A percentile compares a stretch with the other conserved stretches of the same genome.
These are phyloP conservation scores for Ampelomyces quisqualis DNA, from an alignment of 2,329 filamentous ascomycete species.

Conservation along the genomic window DNA sequence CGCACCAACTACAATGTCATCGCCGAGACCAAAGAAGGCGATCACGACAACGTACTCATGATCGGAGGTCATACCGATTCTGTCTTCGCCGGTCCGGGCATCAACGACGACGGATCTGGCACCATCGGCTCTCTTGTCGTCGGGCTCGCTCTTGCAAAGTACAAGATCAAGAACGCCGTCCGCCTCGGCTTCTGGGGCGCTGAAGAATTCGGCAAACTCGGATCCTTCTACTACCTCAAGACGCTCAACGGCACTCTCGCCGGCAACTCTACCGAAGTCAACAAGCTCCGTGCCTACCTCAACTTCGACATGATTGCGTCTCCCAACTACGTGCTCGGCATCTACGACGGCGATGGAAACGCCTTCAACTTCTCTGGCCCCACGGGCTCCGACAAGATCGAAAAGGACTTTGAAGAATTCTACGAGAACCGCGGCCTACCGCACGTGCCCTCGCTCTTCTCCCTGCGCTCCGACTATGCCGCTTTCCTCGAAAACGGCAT, in stretches of 20 bases:
- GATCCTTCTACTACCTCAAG: conserved; percentile 43
- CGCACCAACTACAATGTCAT: conserved; percentile 48
- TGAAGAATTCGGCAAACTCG: conserved; percentile 46
- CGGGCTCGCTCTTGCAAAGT: conserved; percentile 44
- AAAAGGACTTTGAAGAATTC: conserved; percentile 40
- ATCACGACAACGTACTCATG: conserved; percentile 45
- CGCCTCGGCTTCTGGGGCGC: conserved; percentile 46
- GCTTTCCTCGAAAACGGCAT: conserved; percentile 46
- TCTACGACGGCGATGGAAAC: conserved; percentile 44
- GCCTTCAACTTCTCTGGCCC: conserved; percentile 44
- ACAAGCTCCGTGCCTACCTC: conserved; percentile 45
- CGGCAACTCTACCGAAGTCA: conserved; percentile 33
- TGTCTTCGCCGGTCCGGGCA: conserved; percentile 46
- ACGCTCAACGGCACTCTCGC: conserved; percentile 37
- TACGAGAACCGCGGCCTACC: conserved; percentile 37
- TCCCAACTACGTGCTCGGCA: conserved; percentile 44
- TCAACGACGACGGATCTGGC: conserved; percentile 48
- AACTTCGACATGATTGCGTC: conserved; percentile 49
- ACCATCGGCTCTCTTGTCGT: conserved; percentile 44
- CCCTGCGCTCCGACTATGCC: conserved; percentile 45
- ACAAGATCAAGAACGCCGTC: conserved; percentile 45
- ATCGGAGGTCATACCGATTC: conserved; percentile 46
- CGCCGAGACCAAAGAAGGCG: conserved; percentile 44
- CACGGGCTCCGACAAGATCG: conserved; percentile 37
- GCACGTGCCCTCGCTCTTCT: conserved; percentile 41